Conservation (phyloP, 1,284 basidiomycete species). For the Pyrrhoderma noxium region DNA sequence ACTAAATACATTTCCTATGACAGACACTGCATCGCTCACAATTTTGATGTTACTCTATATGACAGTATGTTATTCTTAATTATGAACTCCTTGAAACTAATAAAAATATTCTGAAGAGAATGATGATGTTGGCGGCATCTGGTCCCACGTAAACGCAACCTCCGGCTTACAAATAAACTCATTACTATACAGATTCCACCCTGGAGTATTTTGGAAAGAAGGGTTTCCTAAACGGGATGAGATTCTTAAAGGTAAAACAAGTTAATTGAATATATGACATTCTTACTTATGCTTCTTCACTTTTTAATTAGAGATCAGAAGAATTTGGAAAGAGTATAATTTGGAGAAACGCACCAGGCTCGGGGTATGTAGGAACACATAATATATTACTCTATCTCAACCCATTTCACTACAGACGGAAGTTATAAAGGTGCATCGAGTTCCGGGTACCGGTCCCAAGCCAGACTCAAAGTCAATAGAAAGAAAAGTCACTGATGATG, state of each 20-base stretch:
- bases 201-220: slow-evolving; percentile 24
- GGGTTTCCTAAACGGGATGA: slow-evolving; percentile 51
- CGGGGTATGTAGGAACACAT: slow-evolving; percentile 26
- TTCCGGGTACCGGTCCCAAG: slow-evolving; percentile 23
- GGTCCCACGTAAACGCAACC: slow-evolving; percentile 54
- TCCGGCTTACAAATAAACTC: slow-evolving; percentile 58
- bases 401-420: slow-evolving; percentile 19
- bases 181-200: slow-evolving; percentile 37
- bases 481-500: neutral
- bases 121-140: slow-evolving; percentile 45
- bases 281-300: neutral
- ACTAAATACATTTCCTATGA: neutral
- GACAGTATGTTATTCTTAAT: slow-evolving; percentile 28
- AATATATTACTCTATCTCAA: slow-evolving; percentile 20
- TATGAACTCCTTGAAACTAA: neutral
- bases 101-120: slow-evolving; percentile 19
- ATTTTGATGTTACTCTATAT: slow-evolving; percentile 48
- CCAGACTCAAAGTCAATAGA: slow-evolving; percentile 18
- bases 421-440: slow-evolving; percentile 22
- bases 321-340: slow-evolving; percentile 49
- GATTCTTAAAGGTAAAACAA: slow-evolving; percentile 38
- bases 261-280: slow-evolving; percentile 16
- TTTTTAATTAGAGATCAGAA: slow-evolving; percentile 34
- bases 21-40: slow-evolving; percentile 43
- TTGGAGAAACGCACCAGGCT: slow-evolving; percentile 46